Evolutionary conservation across 2,329 filamentous ascomycete genomes (phyloP), one percentile per base, ranked within the genome.

Genomic region (Fusarium sulawesiense): DNA sequence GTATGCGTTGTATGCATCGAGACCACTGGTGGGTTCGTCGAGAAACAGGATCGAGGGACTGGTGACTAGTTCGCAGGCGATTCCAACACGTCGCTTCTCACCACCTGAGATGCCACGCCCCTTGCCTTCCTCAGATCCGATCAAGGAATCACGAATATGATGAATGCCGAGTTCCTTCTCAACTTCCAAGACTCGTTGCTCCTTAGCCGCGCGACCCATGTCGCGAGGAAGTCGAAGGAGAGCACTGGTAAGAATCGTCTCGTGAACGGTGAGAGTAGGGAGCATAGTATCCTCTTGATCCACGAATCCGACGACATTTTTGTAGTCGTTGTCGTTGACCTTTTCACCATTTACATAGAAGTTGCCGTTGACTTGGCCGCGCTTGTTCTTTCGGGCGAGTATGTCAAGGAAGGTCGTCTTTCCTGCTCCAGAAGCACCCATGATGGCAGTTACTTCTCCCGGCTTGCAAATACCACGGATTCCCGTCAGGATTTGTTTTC

Each of bases 261-360:
- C 96, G 79, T 99, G 96, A 11, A 99, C 96, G 0, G 96, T 99
- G 72, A 99, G 84, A 1, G 96, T 99, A 0, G 96, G 91, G 45
- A 99, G 86, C 90, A 99, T 95, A 7, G 95, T 97, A 77, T 99
- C 96, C 77, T 99, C 96, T 81, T 99, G 96, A 75, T 99, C 96
- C 42, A 99, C 96, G 75, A 98, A 99, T 23, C 97, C 96, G 70
- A 98, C 92, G 54, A 98, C 93, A 66, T 89, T 94, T 77, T 92
- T 93, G 82, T 96, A 99, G 68, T 98, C 93, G 30, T 88, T 80
- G 78, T 98, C 93, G 32, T 85, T 85, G 40, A 98, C 90, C 78
- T 93, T 95, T 79, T 98, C 93, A 34, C 96, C 97, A 72, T 98
- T 98, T 76, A 99, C 90, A 75, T 91, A 96, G 75, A 98, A 97